Conservation (phyloP, 495 filamentous ascomycete species). For the Podospora pseudocomata region DNA sequence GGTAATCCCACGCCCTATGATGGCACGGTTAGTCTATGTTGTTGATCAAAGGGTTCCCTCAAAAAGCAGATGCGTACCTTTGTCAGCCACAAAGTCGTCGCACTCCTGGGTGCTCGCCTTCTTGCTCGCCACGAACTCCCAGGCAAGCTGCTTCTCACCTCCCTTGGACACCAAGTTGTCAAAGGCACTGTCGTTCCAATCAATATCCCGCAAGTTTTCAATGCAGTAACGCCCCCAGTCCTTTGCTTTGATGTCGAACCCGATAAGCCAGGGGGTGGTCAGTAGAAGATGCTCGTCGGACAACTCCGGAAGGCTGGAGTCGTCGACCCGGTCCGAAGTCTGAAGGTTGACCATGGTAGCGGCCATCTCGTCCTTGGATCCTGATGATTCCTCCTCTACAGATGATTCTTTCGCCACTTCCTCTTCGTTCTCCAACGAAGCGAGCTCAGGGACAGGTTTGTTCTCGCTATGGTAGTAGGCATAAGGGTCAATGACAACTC, state of each 20-base stretch:
- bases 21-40: neutral
- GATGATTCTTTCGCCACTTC: neutral
- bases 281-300: slow-evolving; percentile 36
- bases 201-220: slow-evolving; percentile 31
- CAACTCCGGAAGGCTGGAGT: slow-evolving; percentile 17
- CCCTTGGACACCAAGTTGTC: slow-evolving; percentile 48
- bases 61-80: slow-evolving; percentile 30
- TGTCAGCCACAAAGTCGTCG: slow-evolving; percentile 44
- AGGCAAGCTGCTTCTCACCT: slow-evolving; percentile 47
- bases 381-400: neutral
- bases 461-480: neutral
- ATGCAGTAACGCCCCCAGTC: slow-evolving; percentile 26
- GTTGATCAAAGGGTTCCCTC: neutral
- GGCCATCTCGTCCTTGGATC: neutral
- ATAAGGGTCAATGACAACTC: neutral
- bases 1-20: slow-evolving; percentile 39
- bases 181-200: slow-evolving; percentile 50
- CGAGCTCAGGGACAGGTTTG: neutral
- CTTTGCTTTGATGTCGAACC: slow-evolving; percentile 37
- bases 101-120: slow-evolving; percentile 46
- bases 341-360: neutral
- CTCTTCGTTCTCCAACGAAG: neutral
- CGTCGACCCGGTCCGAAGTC: neutral
- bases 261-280: slow-evolving; percentile 35
- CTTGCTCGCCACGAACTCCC: slow-evolving; percentile 42